Base-by-base conservation (phyloP, 2,329 filamentous ascomycete genomes). In the Blastomyces parvus region DNA sequence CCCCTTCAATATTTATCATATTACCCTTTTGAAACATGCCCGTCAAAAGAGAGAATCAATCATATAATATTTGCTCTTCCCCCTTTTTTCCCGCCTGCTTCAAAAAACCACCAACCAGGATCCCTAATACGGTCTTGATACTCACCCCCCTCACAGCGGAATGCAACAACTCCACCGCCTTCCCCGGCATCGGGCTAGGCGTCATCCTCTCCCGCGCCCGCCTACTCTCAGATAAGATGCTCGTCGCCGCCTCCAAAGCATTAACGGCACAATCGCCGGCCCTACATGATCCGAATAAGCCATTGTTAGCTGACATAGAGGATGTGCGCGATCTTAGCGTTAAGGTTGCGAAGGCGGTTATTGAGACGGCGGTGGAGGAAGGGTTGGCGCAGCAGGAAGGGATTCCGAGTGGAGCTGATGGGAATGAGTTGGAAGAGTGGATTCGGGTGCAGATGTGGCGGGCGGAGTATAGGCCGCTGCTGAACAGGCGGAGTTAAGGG, bases 111-210 rank as follows among this genome's bases (percentile, higher is more conserved):
- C 30, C 30, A 30, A 25, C 8, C n/a, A 36, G 42, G 19, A 38
- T 36, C 30, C 19, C 30, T 57, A n/a, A 40, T 40, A n/a, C 6
- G 22, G 22, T 30, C 30, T 30, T 30, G 2, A 30, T 13, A 40
- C 14, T 7, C 11, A 25, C 70, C 52, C 69, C 55, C n/a, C 17
- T 19, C 9, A 72, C 83, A 70, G 90, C 90, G 30, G 91, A 96
- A 74, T 96, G 91, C 77, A 96, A 96, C 77, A 96, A 96, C 76
- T 88, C 86, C 0, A 89, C 89, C 42, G 88, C 88, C 19, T 96
- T 95, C 74, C 91, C 91, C 0, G 90, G 90, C 0, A 93, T 96
- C 64, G 91, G 90, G 0, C 85, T 96, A 0, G 91, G 90, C 13
- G 84, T 84, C 8, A 84, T 96, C 0, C 82, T 96, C 0, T 86